Conservation (phyloP, 176 grass and related monocot genomes). For the Oryza glumipatula region DNA sequence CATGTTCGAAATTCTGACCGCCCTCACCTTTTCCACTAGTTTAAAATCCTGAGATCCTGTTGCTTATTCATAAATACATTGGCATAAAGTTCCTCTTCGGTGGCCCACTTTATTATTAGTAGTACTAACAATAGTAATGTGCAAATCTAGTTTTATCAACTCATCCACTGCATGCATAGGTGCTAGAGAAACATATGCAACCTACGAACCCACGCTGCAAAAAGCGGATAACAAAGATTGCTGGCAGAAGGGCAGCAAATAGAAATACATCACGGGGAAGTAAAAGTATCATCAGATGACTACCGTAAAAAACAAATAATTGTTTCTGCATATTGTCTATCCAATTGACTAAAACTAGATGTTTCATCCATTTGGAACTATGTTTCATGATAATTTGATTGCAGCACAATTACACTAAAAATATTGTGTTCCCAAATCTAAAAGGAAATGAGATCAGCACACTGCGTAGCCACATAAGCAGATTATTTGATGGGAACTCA, state of each 20-base stretch:
- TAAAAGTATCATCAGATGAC: neutral
- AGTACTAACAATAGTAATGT: neutral
- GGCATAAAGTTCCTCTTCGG: neutral
- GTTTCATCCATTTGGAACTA: neutral
- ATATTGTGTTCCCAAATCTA: neutral
- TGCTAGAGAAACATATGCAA: neutral
- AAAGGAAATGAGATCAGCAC: neutral
- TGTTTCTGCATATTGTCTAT: conserved; percentile 1
- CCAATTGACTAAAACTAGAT: neutral
- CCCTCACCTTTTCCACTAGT: neutral
- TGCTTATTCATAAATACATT: neutral
- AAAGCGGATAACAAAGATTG: neutral
- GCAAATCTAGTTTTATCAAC: neutral
- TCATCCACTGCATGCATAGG: conserved; percentile 2
- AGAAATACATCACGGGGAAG: neutral
- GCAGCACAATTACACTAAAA: neutral
- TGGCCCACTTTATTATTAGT: neutral
- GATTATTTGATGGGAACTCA: neutral
- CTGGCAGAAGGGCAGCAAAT: neutral
- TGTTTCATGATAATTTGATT: neutral
- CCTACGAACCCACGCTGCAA: conserved; percentile 4
- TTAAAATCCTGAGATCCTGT: too few species aligned
- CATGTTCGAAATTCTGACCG: neutral
- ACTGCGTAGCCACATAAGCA: neutral
- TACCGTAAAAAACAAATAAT: neutral